Conservation (phyloP, 2,329 filamentous ascomycete genomes). For the Acrodontium crateriforme region DNA sequence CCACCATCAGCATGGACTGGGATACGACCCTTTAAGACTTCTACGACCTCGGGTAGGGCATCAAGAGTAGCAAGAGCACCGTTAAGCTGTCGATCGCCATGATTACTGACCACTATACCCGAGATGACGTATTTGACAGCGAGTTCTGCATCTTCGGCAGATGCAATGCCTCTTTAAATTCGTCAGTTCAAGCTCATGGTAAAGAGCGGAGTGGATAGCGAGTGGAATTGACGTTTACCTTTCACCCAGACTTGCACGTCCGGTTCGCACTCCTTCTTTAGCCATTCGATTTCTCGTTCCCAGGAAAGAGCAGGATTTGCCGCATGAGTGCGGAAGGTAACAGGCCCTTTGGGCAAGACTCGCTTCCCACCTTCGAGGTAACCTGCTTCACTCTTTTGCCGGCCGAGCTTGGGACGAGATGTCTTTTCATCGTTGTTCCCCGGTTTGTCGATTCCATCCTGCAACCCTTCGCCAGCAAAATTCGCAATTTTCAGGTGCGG, state of each 20-base stretch:
- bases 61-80: constrained; percentile 42
- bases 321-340: constrained; percentile 28
- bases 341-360: constrained; percentile 20
- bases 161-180: no score
- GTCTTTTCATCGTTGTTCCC: constrained; percentile 7
- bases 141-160: constrained; percentile 29
- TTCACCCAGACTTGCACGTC: constrained; percentile 37
- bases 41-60: constrained; percentile 27
- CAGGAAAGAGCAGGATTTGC: constrained; percentile 30
- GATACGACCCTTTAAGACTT: constrained; percentile 28
- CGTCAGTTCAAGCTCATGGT: no score
- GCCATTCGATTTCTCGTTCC: constrained; percentile 37
- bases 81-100: constrained; percentile 45
- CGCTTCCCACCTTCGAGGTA: constrained; percentile 18
- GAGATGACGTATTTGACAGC: constrained; percentile 31
- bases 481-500: constrained; percentile 23
- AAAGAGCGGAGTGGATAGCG: no score
- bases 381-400: constrained; percentile 11
- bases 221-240: no score
- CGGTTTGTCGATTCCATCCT: constrained; percentile 6
- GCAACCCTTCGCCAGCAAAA: constrained; percentile 16
- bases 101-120: constrained; percentile 40
- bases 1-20: constrained; percentile 48
- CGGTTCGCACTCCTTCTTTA: constrained; percentile 30
- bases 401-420: constrained; percentile 3